A percentile compares a stretch with the other conserved stretches of the same genome.
Conservation (phyloP, 129 eudicot species). For the Tagetes erecta region DNA sequence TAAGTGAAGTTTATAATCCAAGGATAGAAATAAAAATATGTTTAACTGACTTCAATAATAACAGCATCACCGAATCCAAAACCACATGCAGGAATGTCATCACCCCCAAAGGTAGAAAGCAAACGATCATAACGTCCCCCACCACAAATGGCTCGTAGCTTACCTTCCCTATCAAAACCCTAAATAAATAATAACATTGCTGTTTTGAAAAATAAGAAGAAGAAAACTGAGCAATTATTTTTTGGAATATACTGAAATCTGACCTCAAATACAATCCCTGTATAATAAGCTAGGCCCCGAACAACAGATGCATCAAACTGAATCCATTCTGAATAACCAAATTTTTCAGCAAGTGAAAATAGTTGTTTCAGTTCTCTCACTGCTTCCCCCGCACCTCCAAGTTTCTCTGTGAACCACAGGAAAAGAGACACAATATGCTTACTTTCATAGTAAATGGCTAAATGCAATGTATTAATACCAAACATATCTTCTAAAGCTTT, state of each 20-base stretch:
- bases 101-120: conserved; percentile 94
- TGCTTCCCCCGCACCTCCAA: conserved; percentile 84
- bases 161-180: conserved; percentile 96
- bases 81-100: conserved; percentile 95
- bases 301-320: conserved; percentile 99
- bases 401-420: conserved; percentile 60
- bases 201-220: neutral
- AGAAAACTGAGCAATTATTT: neutral
- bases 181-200: conserved; percentile 25
- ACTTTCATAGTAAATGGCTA: neutral
- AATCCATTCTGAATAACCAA: conserved; percentile 90
- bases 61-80: conserved; percentile 99
- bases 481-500: neutral
- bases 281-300: conserved; percentile 95
- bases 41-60: conserved; percentile 77
- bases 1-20: neutral
- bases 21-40: neutral
- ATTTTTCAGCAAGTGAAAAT: conserved; percentile 89
- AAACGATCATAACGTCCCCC: conserved; percentile 88
- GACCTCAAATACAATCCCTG: conserved; percentile 98
- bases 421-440: conserved; percentile 1
- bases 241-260: conserved; percentile 13
- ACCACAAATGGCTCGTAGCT: conserved; percentile 93
- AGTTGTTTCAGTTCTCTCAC: conserved; percentile 73
- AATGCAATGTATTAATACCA: neutral